Percentiles rank a stretch among this genome's conserved stretches.
Conservation (phyloP, 208 protist genomes). For the Histomonas meleagridis region DNA sequence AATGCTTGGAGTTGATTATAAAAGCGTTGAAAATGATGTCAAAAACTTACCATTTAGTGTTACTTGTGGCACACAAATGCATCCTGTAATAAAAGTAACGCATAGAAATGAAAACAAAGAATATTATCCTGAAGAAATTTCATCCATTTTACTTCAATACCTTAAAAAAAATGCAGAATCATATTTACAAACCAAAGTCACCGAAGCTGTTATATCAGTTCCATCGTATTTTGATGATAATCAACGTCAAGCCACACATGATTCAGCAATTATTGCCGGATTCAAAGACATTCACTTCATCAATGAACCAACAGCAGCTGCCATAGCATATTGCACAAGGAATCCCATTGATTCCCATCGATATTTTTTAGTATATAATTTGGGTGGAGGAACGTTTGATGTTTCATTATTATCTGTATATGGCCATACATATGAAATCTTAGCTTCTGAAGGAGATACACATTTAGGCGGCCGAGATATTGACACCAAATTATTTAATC, state of each 20-base stretch:
- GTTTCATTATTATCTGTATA: slow-evolving; percentile 95
- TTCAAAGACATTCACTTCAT: slow-evolving; percentile 94
- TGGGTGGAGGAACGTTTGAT: slow-evolving; percentile 67
- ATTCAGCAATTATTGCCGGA: slow-evolving; percentile 71
- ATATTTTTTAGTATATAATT: slow-evolving; percentile 53
- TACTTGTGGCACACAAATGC: slow-evolving; percentile 61
- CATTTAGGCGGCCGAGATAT: slow-evolving; percentile 92
- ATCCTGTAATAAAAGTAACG: slow-evolving; percentile 71
- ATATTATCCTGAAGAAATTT: slow-evolving; percentile 86
- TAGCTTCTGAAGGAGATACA: slow-evolving; percentile 92
- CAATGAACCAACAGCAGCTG: slow-evolving; percentile 98
- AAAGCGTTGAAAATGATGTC: slow-evolving; percentile 73
- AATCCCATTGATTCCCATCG: slow-evolving; percentile 42
- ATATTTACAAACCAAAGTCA: slow-evolving; percentile 72
- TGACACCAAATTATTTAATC: slow-evolving; percentile 79
- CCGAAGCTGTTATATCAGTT: slow-evolving; percentile 79
- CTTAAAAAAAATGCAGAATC: slow-evolving; percentile 79
- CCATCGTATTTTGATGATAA: slow-evolving; percentile 89
- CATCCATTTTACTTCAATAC: slow-evolving; percentile 81
- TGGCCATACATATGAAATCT: slow-evolving; percentile 65
- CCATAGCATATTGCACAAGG: slow-evolving; percentile 93
- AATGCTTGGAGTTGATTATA: slow-evolving; percentile 69
- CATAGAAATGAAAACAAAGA: background rate
- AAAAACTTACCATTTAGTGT: slow-evolving; percentile 82
- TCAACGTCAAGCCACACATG: slow-evolving; percentile 73